Conservation (phyloP, 768 basidiomycete genomes). For the Trametes gibbosa region DNA sequence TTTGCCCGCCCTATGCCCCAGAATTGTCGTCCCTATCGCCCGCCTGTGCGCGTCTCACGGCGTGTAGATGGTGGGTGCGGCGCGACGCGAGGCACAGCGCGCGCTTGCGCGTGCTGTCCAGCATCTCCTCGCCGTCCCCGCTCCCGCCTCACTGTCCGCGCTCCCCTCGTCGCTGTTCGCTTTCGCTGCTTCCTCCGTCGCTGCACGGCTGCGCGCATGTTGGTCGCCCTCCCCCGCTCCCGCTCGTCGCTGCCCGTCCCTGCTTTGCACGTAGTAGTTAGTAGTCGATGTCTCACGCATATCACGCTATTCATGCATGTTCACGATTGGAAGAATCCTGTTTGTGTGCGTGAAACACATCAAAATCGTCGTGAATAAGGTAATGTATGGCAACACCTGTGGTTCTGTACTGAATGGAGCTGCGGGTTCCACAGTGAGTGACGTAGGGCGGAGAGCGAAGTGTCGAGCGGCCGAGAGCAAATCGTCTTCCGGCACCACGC, state of each 20-base stretch:
- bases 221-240: neutral
- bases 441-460: neutral
- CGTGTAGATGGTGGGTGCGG: neutral
- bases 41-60: neutral
- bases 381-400: too few species aligned
- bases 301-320: slow-evolving; percentile 22
- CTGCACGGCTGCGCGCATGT: slow-evolving; percentile 9
- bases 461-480: neutral
- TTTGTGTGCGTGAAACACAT: too few species aligned
- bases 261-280: slow-evolving; percentile 13
- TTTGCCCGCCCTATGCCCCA: slow-evolving; percentile 22
- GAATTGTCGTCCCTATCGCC: slow-evolving; percentile 14
- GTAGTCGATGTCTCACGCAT: slow-evolving; percentile 18
- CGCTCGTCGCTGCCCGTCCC: neutral
- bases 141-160: neutral
- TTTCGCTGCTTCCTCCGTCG: slow-evolving; percentile 3
- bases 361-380: too few species aligned
- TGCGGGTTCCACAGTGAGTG: neutral
- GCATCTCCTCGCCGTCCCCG: neutral
- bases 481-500: neutral
- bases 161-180: neutral
- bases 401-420: neutral
- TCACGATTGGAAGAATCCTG: slow-evolving; percentile 13
- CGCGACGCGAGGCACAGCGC: slow-evolving; percentile 7
- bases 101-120: slow-evolving; percentile 19